Evolutionary conservation across 2,329 filamentous ascomycete species (phyloP).

Genomic region (Colletotrichum agaves): DNA sequence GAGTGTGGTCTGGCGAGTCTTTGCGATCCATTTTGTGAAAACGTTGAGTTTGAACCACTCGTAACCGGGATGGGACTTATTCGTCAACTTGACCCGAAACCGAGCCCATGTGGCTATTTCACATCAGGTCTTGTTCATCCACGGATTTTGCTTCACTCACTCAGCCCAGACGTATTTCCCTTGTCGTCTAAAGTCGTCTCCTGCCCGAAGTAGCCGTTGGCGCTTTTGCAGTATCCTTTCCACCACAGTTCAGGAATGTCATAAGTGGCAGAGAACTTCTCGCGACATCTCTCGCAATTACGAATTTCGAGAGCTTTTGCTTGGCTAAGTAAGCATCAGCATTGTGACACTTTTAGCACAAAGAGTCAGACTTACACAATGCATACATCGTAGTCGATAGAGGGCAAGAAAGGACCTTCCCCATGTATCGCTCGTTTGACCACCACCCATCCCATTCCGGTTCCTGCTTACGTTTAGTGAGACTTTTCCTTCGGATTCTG

Average conservation of each 20-base stretch:
- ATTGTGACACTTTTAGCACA: too few relatives aligned
- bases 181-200: constrained; percentile 38
- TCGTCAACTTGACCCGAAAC: constrained; percentile 44
- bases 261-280: constrained; percentile 41
- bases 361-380: constrained; percentile 15
- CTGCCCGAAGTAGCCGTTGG: constrained; percentile 54
- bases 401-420: neutral
- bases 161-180: constrained; percentile 29
- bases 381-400: constrained; percentile 15
- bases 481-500: neutral
- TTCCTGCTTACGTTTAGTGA: constrained; percentile 3
- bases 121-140: neutral
- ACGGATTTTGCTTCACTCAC: constrained; percentile 30
- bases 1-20: constrained; percentile 42
- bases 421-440: neutral
- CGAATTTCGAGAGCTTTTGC: constrained; percentile 46
- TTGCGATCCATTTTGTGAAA: constrained; percentile 43
- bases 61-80: constrained; percentile 40
- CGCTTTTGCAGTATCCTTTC: constrained; percentile 46
- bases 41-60: constrained; percentile 50
- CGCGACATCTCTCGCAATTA: constrained; percentile 43
- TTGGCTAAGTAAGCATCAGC: constrained; percentile 40
- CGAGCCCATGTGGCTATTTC: constrained; percentile 46
- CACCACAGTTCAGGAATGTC: constrained; percentile 50
- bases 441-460: neutral